Evolutionary conservation across 164 flowering plant species (phyloP).

Genomic region (Dillenia suffruticosa): DNA sequence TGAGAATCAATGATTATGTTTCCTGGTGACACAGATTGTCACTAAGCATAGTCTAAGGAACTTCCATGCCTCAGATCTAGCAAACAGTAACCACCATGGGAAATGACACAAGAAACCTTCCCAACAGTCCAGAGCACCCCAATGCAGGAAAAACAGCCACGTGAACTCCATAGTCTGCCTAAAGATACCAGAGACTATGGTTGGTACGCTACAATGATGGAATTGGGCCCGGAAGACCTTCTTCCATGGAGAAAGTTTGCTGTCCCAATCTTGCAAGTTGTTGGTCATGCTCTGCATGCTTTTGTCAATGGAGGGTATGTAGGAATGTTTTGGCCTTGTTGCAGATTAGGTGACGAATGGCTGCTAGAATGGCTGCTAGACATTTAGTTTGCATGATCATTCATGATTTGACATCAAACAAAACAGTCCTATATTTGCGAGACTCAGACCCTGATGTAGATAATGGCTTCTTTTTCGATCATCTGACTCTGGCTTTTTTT

Average conservation of each 20-base stretch:
- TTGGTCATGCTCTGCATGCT: slow-evolving; percentile 57
- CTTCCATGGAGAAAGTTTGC: slow-evolving; percentile 28
- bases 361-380: too few species aligned
- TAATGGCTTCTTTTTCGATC: too few species aligned
- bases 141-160: slow-evolving; percentile 2
- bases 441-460: too few species aligned
- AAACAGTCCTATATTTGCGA: too few species aligned
- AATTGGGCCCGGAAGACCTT: slow-evolving; percentile 30
- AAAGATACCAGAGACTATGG: too few species aligned
- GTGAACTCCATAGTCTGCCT: too few species aligned
- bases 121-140: slow-evolving; percentile 17
- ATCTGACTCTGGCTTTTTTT: not conserved
- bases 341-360: too few species aligned
- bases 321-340: slow-evolving; percentile 18
- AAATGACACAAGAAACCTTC: slow-evolving; percentile 24
- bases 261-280: slow-evolving; percentile 38
- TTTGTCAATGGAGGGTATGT: slow-evolving; percentile 52
- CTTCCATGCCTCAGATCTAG: slow-evolving; percentile 19
- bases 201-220: slow-evolving; percentile 56
- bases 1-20: not conserved
- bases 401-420: too few species aligned
- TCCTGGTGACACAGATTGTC: slow-evolving; percentile 25
- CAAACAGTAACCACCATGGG: slow-evolving; percentile 28
- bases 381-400: too few species aligned
- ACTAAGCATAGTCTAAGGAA: slow-evolving; percentile 52